Evolutionary conservation across 768 basidiomycete genomes (phyloP), one percentile per base, ranked within the genome.

Genomic region (Lactifluus volemus): DNA sequence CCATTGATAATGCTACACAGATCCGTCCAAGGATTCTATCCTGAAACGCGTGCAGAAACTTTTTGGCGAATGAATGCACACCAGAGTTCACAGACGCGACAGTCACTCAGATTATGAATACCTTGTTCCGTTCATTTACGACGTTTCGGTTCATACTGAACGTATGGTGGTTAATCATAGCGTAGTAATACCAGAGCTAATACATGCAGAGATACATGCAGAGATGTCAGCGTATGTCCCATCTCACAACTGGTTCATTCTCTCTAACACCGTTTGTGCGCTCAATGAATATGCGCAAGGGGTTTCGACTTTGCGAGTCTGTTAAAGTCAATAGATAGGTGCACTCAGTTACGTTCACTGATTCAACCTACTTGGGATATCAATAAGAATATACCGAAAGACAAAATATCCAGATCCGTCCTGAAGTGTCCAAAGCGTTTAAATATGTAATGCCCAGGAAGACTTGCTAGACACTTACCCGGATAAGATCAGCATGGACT

Each of bases 21-120:
- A 38, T 38, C 38, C 38, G 12, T 38, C 38, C 38, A 38, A 38
- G 10, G 38, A 34, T 38, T 25, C 55, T 52, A 64, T 41, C 55
- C 68, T 98, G 69, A 98, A 95, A 74, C 85, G 95, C 55, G 96
- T 99, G 15, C 93, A 96, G 81, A 99, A 92, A 74, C 80, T 98
- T 32, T 89, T 93, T 68, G 96, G 94, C 69, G 96, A 98, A 76
- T 92, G 80, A 76, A 44, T 6, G 60, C 25, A 17, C 30, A 25
- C 12, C n/a, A 15, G 15, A 19, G 45, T n/a, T 6, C 49, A 38
- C 17, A 15, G 56, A 55, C 47, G 55, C 21, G 57, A 47, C 12
- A n/a, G 58, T 45, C 19, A 25, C 21, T 12, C 48, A 45, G 29
- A 21, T 39, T 34, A 49, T n/a, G 10, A 38, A 7, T 38, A 25